Conservation (phyloP, 2,329 filamentous ascomycete genomes). For the Monilinia fructigena region DNA sequence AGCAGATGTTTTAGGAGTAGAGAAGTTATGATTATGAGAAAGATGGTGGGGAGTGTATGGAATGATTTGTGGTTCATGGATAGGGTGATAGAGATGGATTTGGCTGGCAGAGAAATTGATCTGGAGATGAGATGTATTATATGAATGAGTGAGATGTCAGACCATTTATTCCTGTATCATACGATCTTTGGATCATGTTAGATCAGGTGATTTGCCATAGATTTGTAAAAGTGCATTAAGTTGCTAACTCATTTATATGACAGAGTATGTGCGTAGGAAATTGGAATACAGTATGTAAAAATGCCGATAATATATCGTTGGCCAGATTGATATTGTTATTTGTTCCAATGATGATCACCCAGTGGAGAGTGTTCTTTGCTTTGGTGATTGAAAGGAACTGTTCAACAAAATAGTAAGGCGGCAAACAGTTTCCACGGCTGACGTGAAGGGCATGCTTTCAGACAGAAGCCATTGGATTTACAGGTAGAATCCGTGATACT, state of each 20-base stretch:
- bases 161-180: conserved; percentile 10
- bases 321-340: too few relatives aligned
- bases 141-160: conserved; percentile 1
- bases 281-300: too few relatives aligned
- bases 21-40: neutral
- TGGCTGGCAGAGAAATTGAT: neutral
- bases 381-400: neutral
- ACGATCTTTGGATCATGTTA: neutral
- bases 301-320: neutral
- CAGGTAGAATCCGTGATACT: neutral
- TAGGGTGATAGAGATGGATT: neutral
- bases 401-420: neutral
- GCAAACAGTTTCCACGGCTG: neutral
- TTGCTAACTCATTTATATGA: neutral
- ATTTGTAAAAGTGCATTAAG: neutral
- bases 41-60: neutral
- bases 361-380: neutral
- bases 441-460: neutral
- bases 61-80: neutral
- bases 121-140: neutral
- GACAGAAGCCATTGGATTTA: neutral
- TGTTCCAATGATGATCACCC: neutral
- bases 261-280: neutral
- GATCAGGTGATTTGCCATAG: neutral
- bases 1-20: neutral